phyloP scores from a whole-genome alignment of 345 rosid species.

The Acer yangbiense region DNA sequence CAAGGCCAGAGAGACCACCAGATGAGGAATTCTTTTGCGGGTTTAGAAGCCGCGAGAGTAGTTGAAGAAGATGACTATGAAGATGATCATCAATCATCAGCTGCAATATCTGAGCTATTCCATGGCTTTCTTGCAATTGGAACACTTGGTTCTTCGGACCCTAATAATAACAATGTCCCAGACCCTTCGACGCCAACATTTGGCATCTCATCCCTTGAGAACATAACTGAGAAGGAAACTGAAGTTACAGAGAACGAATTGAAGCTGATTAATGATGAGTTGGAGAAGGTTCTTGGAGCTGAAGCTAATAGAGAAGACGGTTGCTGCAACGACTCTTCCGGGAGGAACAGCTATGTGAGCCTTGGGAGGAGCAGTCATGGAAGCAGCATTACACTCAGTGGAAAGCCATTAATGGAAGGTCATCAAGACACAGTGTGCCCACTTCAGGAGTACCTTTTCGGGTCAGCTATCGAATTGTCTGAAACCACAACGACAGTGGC shows the following conservation, averaged over 20 bases:
- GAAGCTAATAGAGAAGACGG: slow-evolving; percentile 59
- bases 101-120: slow-evolving; percentile 61
- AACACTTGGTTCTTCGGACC: slow-evolving; percentile 66
- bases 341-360: slow-evolving; percentile 72
- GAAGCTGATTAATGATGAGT: slow-evolving; percentile 69
- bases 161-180: slow-evolving; percentile 18
- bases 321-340: slow-evolving; percentile 55
- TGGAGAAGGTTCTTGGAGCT: slow-evolving; percentile 70
- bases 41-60: slow-evolving; percentile 42
- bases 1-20: slow-evolving; percentile 45
- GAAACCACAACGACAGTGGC: slow-evolving; percentile 53
- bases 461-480: slow-evolving; percentile 66
- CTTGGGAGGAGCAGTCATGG: slow-evolving; percentile 77
- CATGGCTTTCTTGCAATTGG: slow-evolving; percentile 87
- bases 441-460: slow-evolving; percentile 73
- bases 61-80: slow-evolving; percentile 43
- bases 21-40: slow-evolving; percentile 50
- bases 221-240: slow-evolving; percentile 63
- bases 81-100: slow-evolving; percentile 42
- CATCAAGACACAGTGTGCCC: slow-evolving; percentile 61
- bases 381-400: slow-evolving; percentile 70
- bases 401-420: slow-evolving; percentile 55
- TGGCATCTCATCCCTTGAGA: slow-evolving; percentile 51
- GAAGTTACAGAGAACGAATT: slow-evolving; percentile 71
- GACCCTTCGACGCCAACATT: slow-evolving; percentile 75